Conservation (phyloP, 2,329 filamentous ascomycete genomes). For the Colletotrichum euphorbiae region DNA sequence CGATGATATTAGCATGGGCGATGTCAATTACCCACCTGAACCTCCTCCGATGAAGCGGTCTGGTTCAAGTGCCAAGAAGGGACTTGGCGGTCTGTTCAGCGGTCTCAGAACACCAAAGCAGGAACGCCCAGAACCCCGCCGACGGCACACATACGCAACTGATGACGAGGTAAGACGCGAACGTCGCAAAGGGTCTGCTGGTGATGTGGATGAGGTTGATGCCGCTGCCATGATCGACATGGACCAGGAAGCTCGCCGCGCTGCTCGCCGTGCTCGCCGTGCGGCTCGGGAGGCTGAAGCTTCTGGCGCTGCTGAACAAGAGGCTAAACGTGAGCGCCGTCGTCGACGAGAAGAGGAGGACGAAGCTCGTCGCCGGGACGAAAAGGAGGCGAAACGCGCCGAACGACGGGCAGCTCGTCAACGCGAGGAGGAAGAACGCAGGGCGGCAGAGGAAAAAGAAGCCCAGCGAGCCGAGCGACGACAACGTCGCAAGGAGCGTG, state of each 20-base stretch:
- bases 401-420: conserved; percentile 63
- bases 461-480: conserved; percentile 63
- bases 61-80: conserved; percentile 60
- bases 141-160: conserved; percentile 63
- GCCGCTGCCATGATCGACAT: conserved; percentile 59
- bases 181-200: conserved; percentile 54
- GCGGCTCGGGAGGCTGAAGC: conserved; percentile 59
- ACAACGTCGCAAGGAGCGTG: conserved; percentile 60
- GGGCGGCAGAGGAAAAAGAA: conserved; percentile 61
- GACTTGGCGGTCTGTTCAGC: conserved; percentile 71
- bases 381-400: conserved; percentile 68
- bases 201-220: conserved; percentile 62
- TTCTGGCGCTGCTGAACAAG: conserved; percentile 54
- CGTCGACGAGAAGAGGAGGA: conserved; percentile 66
- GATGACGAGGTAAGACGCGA: conserved; percentile 61
- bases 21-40: conserved; percentile 45
- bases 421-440: conserved; percentile 62
- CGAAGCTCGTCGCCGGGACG: conserved; percentile 65
- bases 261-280: conserved; percentile 70
- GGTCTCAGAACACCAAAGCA: conserved; percentile 63
- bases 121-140: conserved; percentile 54
- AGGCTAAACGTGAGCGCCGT: conserved; percentile 65
- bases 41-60: conserved; percentile 49
- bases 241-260: conserved; percentile 71
- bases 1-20: conserved; percentile 55